Evolutionary conservation across 352 stramenopile genomes (phyloP).

Genomic region (Globisporangium orthogonon): DNA sequence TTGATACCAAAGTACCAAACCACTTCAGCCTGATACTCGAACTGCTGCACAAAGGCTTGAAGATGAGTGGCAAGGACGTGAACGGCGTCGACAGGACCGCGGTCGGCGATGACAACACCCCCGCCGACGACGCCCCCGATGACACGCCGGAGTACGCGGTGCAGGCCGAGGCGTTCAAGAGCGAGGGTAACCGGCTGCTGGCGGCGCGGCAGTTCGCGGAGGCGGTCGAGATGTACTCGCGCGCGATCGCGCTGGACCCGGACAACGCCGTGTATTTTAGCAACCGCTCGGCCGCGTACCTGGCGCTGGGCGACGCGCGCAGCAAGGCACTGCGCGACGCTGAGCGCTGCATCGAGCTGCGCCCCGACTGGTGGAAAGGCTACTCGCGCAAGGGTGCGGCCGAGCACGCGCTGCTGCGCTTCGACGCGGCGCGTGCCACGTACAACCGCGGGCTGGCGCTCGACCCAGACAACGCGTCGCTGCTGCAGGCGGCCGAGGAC

Average conservation of each 20-base stretch:
- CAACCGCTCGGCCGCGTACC: constrained; percentile 80
- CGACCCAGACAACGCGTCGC: constrained; percentile 68
- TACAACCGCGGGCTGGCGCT: constrained; percentile 60
- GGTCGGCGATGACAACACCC: neutral
- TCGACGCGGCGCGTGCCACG: constrained; percentile 60
- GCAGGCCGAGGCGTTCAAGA: constrained; percentile 83
- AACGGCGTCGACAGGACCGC: neutral
- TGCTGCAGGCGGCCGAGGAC: constrained; percentile 59
- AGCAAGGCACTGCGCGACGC: constrained; percentile 77
- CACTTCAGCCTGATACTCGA: too few relatives aligned
- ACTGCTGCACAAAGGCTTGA: too few relatives aligned
- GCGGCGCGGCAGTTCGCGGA: constrained; percentile 48
- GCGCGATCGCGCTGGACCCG: constrained; percentile 75
- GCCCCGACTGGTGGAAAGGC: constrained; percentile 84
- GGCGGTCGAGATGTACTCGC: constrained; percentile 81
- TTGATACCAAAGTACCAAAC: neutral
- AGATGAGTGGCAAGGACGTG: neutral
- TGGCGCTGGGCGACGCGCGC: constrained; percentile 74
- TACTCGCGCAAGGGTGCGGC: constrained; percentile 82
- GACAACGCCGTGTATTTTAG: constrained; percentile 84
- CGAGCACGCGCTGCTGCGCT: constrained; percentile 68
- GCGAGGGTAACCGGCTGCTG: constrained; percentile 70
- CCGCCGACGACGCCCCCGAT: constrained; percentile 3
- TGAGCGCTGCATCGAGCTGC: constrained; percentile 66
- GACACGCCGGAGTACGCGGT: constrained; percentile 34